A percentile compares a stretch with the other conserved stretches of the same genome.
These are phyloP conservation scores for Aspergillus uvarum DNA, from an alignment of 2,329 filamentous ascomycete species.

Conservation along the genomic window DNA sequence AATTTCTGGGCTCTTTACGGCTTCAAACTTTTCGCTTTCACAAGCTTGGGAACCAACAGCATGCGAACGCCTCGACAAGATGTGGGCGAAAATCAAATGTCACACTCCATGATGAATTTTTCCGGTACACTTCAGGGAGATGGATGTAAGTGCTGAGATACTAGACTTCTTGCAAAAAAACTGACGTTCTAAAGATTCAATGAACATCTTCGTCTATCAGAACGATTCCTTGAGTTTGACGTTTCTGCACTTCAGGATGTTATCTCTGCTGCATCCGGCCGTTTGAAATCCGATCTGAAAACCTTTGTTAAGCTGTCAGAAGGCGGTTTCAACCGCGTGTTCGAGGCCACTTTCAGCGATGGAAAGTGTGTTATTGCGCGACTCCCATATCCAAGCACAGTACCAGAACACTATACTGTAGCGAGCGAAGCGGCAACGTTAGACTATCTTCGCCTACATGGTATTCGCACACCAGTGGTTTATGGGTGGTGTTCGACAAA, in stretches of 20 bases:
- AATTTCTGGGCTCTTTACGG: not conserved
- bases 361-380: slow-evolving; percentile 30
- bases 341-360: slow-evolving; percentile 31
- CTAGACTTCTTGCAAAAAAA: not conserved
- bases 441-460: slow-evolving; percentile 13
- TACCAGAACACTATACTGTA: slow-evolving; percentile 8
- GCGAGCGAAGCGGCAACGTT: slow-evolving; percentile 14
- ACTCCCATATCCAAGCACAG: slow-evolving; percentile 33
- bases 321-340: slow-evolving; percentile 38
- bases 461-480: slow-evolving; percentile 10
- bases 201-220: slow-evolving; percentile 17
- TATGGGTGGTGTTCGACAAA: slow-evolving; percentile 9
- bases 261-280: slow-evolving; percentile 14
- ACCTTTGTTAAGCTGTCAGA: slow-evolving; percentile 35
- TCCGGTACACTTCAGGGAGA: slow-evolving; percentile 24
- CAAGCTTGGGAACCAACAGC: not conserved
- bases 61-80: not conserved
- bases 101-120: slow-evolving; percentile 9
- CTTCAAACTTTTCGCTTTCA: not conserved
- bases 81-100: not conserved
- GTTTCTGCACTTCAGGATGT: slow-evolving; percentile 19
- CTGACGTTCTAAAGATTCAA: slow-evolving; percentile 17
- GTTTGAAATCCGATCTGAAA: slow-evolving; percentile 13
- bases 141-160: slow-evolving; percentile 22
- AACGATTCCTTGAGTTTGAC: slow-evolving; percentile 22